Evolutionary conservation across 2,329 filamentous ascomycete species (phyloP).

Genomic region (Periglandula ipomoeae): DNA sequence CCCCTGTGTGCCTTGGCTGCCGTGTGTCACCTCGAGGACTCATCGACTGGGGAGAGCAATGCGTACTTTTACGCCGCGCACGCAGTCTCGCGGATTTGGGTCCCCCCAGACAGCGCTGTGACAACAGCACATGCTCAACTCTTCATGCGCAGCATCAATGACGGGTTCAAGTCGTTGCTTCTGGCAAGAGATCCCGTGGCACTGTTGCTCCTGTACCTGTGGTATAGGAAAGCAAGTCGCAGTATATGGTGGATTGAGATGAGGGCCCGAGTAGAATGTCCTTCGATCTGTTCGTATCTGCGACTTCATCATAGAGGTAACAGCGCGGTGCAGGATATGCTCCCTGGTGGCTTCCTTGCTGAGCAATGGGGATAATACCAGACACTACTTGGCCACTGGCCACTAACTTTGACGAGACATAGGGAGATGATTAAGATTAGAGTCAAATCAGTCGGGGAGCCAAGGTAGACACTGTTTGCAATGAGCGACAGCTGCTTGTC

Average conservation of each 20-base stretch:
- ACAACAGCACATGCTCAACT: conserved; percentile 21
- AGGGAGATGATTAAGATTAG: too few relatives aligned
- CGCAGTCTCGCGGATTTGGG: conserved; percentile 22
- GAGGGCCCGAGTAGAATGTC: conserved; percentile 31
- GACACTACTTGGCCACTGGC: too few relatives aligned
- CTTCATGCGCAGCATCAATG: conserved; percentile 26
- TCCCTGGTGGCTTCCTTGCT: conserved; percentile 17
- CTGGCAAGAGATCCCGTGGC: conserved; percentile 25
- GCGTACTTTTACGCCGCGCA: conserved; percentile 30
- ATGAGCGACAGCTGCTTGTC: too few relatives aligned
- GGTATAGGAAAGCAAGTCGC: conserved; percentile 30
- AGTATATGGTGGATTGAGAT: conserved; percentile 36
- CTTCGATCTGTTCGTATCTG: conserved; percentile 31
- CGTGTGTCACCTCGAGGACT: conserved; percentile 16
- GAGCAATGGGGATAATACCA: not conserved
- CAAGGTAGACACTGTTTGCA: too few relatives aligned
- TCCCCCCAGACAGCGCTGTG: conserved; percentile 19
- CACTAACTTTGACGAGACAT: too few relatives aligned
- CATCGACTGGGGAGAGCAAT: conserved; percentile 24
- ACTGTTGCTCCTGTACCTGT: conserved; percentile 31
- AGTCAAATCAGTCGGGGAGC: too few relatives aligned
- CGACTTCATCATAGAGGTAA: conserved; percentile 19
- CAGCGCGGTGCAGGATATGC: conserved; percentile 19
- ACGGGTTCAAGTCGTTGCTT: conserved; percentile 24
- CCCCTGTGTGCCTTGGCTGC: too few relatives aligned